Conservation (phyloP, 805 yeast genomes). For the Yarrowia sp. region DNA sequence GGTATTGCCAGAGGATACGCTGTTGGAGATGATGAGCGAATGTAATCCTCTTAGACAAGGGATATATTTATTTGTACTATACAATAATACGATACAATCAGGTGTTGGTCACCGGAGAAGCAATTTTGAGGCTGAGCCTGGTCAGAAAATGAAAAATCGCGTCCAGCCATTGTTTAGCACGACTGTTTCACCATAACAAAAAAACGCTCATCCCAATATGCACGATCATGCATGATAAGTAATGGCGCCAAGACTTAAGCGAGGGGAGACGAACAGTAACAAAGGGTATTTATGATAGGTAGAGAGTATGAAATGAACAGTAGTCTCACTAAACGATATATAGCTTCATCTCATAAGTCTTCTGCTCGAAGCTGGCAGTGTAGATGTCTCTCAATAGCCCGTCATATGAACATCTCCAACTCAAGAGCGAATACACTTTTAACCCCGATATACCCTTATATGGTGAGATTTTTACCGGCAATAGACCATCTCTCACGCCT, state of each 20-base stretch:
- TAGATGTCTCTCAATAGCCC: not conserved
- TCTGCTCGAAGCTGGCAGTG: not conserved
- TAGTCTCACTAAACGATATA: too few relatives aligned
- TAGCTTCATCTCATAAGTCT: too few relatives aligned
- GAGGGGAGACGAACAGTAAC: too few relatives aligned
- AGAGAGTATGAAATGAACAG: not conserved
- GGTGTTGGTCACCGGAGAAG: not conserved
- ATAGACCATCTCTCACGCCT: not conserved
- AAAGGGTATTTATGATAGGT: not conserved
- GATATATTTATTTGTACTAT: constrained; percentile 27
- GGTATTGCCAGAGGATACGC: constrained; percentile 91
- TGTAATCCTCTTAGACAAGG: constrained; percentile 5
- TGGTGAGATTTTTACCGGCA: not conserved
- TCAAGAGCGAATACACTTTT: constrained; percentile 2
- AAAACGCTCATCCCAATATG: constrained; percentile 32
- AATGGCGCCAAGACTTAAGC: constrained; percentile 7
- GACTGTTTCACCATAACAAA: not conserved
- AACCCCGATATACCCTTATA: constrained; percentile 10
- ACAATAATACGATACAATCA: constrained; percentile 1
- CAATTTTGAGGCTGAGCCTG: not conserved
- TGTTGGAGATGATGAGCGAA: constrained; percentile 39
- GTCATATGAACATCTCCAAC: constrained; percentile 23
- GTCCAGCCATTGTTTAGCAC: not conserved
- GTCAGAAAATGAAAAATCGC: not conserved
- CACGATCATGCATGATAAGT: constrained; percentile 33